Conservation (phyloP, 495 filamentous ascomycete genomes). For the Aeminium ludgeri region DNA sequence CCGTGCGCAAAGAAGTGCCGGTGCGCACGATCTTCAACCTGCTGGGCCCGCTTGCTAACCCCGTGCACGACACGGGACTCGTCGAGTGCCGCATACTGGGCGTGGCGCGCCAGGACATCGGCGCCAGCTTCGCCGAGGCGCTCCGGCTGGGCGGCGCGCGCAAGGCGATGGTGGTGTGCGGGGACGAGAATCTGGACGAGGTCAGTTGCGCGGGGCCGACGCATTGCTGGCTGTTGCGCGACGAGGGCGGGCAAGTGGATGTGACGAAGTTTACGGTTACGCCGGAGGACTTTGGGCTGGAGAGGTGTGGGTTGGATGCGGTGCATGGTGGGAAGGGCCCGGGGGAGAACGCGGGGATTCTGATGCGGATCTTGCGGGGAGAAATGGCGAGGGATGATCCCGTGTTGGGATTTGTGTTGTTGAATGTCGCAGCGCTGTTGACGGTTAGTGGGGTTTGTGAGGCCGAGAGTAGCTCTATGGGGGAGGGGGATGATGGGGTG, state of each 20-base stretch:
- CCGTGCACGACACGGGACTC: constrained; percentile 43
- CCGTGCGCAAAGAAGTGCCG: constrained; percentile 66
- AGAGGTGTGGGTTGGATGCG: constrained; percentile 49
- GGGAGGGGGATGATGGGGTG: constrained; percentile 50
- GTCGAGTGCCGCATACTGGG: constrained; percentile 85
- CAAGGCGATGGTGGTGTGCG: constrained; percentile 85
- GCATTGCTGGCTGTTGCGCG: constrained; percentile 68
- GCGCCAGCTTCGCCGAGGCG: constrained; percentile 73
- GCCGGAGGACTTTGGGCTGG: constrained; percentile 72
- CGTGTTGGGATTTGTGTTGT: constrained; percentile 79
- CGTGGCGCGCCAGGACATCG: constrained; percentile 71
- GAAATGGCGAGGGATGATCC: constrained; percentile 58
- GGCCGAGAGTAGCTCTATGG: constrained; percentile 57
- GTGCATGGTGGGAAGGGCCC: constrained; percentile 77
- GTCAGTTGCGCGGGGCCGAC: constrained; percentile 75
- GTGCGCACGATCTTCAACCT: constrained; percentile 95
- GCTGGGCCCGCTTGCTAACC: constrained; percentile 81
- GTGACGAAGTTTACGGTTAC: constrained; percentile 58
- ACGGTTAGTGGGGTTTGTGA: constrained; percentile 78
- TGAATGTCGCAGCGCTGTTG: constrained; percentile 81
- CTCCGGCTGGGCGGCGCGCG: constrained; percentile 55
- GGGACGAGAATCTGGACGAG: constrained; percentile 88
- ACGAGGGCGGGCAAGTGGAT: constrained; percentile 28
- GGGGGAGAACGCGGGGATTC: constrained; percentile 67
- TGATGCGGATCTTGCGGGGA: constrained; percentile 58